These are phyloP conservation scores for Pestalotiopsis sp. DNA, from an alignment of 2,329 filamentous ascomycete genomes.

Conservation along the genomic window DNA sequence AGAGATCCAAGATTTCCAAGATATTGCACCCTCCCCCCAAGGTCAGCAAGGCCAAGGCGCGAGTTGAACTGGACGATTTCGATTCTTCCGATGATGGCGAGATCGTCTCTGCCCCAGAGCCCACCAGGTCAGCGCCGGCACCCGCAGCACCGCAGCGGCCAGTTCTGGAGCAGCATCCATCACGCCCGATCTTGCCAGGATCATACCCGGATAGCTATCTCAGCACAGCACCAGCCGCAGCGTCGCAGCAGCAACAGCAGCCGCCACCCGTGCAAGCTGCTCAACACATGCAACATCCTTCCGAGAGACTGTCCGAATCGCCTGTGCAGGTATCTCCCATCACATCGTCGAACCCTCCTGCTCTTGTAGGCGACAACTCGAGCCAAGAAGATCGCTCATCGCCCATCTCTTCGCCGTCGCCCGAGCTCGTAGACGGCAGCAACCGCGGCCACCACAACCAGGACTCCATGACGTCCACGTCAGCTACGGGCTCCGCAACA, in stretches of 20 bases:
- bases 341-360: constrained; percentile 56
- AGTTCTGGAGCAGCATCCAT: constrained; percentile 21
- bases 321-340: constrained; percentile 65
- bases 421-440: constrained; percentile 55
- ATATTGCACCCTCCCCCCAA: constrained; percentile 50
- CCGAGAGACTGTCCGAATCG: constrained; percentile 62
- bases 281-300: constrained; percentile 27
- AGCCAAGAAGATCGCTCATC: constrained; percentile 68
- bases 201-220: constrained; percentile 42
- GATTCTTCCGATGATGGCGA: constrained; percentile 56
- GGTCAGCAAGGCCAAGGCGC: constrained; percentile 58
- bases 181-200: constrained; percentile 37
- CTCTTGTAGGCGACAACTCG: constrained; percentile 69
- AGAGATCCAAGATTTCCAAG: constrained; percentile 41
- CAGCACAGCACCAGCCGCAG: constrained; percentile 26
- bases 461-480: constrained; percentile 54
- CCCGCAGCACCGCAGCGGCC: constrained; percentile 17
- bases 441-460: constrained; percentile 43
- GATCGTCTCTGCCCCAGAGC: constrained; percentile 21
- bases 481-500: constrained; percentile 58
- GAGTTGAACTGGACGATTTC: constrained; percentile 70
- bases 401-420: constrained; percentile 62
- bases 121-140: background rate
- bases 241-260: constrained; percentile 22
- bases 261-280: constrained; percentile 25